Base-by-base conservation (phyloP, 140 eudicot genomes). In the Ambrosia hybrid region DNA sequence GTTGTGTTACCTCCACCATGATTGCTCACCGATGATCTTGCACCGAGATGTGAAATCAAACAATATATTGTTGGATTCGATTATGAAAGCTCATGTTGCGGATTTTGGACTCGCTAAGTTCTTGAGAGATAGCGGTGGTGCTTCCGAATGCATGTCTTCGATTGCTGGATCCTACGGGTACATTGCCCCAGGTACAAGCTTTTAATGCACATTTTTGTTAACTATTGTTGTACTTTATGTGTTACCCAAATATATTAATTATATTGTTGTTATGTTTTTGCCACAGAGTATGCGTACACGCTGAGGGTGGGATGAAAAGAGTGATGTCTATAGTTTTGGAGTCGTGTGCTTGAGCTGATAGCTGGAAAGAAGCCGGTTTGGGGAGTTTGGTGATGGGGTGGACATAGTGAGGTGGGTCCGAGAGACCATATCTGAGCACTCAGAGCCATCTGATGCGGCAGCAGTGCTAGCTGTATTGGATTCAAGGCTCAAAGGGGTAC, bases 321-420 rank as follows among this genome's bases (percentile, higher is more conserved):
- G 90, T 17, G 98, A 92, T 10, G 98, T 89, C 3, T 92, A 92
- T 83, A 92, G 98, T 52, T 92, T 83, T 33, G 97, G 97, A 1
- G 97, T 91, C 0, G 97, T 91, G 36, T 21, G 30, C 80, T 91
- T 14, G 97, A 91, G 76, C 73, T 91, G 57, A 83, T 91, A 67
- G 87, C 95, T 4, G 96, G 97, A 3, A 82, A 87, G 34, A 86
- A 82, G 80, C 95, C 97, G 13, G 97, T 91, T 37, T n/a, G 97
- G 97, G 9, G 95, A 84, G 60, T 91, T 91, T 65, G 97, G 97
- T 21, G 89, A 84, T 11, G 97, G 96, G 11, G 94, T 88, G 78
- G 96, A 91, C 66, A 88, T 91, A 46, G 97, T 91, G 68, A 83
- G 89, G 77, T 91, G 97, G 97, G 86, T 91, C 0, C 72, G 81